Evolutionary conservation across 192 early-diverging fungal genomes (phyloP), one percentile per base, ranked within the genome.

Genomic region (Phycomyces blakesleeanus): DNA sequence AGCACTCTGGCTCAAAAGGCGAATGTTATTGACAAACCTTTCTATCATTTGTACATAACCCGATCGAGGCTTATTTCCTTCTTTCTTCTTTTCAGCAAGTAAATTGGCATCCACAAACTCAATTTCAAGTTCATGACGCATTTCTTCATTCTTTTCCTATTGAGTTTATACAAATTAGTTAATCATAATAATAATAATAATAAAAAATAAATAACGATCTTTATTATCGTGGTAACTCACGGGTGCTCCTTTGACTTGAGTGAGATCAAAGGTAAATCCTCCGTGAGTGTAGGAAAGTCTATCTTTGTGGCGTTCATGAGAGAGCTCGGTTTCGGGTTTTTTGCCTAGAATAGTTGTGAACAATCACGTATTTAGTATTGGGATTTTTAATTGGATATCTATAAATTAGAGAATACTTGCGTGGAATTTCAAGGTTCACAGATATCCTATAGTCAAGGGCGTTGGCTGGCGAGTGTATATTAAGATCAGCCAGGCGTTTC

Each of bases 401-500:
- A 41, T 53, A 74, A 71, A 10, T 70, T 75, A 58, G 62, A 73
- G 11, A 58, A 66, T 59, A 71, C 61, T 16, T 71, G 74, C 80
- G 68, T 55, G 86, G 83, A 0, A 78, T 66, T 78, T 97, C 95
- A 49, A 87, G 56, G 68, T 87, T 95, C 64, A 95, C 82, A 14
- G 91, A 86, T 56, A 97, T 90, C 49, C 95, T 82, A 68, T 87
- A 93, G 71, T 97, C 95, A 29, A 97, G 78, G 11, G 80, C 75
- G 7, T 85, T 85, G 22, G 82, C 77, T 15, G 95, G 95, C 38
- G 85, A 89, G 68, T 85, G 91, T 14, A 97, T 84, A 70, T 97
- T 87, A n/a, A 97, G 69, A 63, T 94, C 83, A 0, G 89, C 92
- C 9, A 97, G 68, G 38, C 89, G 78, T n/a, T 74, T 77, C 68